Conservation (phyloP, 805 yeast genomes). For the Saccharomycopsis fermentans region DNA sequence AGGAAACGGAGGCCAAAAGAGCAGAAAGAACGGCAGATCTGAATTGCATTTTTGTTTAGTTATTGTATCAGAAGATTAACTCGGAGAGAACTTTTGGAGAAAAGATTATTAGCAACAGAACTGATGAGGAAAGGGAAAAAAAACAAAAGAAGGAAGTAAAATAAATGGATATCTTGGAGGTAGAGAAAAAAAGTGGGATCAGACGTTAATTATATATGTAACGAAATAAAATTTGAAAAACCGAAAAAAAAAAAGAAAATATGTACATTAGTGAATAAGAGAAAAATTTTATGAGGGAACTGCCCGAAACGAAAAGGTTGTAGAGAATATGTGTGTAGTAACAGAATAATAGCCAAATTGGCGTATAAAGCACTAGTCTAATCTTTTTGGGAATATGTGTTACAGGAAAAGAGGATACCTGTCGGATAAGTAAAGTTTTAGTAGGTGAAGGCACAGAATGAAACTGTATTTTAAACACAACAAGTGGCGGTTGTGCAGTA, state of each 20-base stretch:
- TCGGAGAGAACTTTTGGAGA: too few species aligned
- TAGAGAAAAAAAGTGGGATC: neutral
- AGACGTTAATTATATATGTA: neutral
- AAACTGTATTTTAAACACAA: neutral
- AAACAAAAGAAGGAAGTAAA: neutral
- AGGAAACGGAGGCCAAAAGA: conserved; percentile 20
- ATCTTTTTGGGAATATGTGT: neutral
- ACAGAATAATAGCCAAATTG: too few species aligned
- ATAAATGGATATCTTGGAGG: neutral
- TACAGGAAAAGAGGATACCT: conserved; percentile 1
- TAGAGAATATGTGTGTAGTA: neutral
- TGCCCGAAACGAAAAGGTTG: neutral
- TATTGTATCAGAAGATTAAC: neutral
- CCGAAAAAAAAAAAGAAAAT: neutral
- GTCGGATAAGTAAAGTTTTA: neutral
- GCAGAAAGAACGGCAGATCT: conserved; percentile 12
- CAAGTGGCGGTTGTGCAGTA: neutral
- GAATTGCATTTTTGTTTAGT: conserved; percentile 12
- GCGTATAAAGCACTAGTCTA: neutral
- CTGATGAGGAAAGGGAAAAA: neutral
- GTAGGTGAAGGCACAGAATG: neutral
- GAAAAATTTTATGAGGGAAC: neutral
- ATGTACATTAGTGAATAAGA: neutral
- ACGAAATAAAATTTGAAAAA: neutral
- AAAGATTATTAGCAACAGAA: neutral